Evolutionary conservation across 2,329 filamentous ascomycete species (phyloP).

Genomic region (Claviceps sp.): DNA sequence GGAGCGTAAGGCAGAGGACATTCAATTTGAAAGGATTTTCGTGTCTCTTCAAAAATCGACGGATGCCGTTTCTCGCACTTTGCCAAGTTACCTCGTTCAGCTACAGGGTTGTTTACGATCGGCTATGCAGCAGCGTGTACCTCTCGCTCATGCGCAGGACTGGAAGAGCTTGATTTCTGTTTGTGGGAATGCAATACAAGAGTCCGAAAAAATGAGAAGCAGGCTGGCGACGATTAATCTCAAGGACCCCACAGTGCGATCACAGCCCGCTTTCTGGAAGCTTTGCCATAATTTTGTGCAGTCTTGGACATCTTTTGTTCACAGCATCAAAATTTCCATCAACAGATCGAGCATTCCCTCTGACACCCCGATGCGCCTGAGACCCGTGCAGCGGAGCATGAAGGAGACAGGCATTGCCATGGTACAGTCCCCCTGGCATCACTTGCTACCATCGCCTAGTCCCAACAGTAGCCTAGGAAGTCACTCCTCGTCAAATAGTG

Average conservation of each 20-base stretch:
- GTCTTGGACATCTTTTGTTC: slow-evolving; percentile 54
- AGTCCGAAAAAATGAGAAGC: too few relatives aligned
- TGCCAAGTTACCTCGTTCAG: slow-evolving; percentile 57
- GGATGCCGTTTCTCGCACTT: slow-evolving; percentile 55
- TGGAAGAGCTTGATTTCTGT: slow-evolving; percentile 61
- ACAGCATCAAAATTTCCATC: slow-evolving; percentile 42
- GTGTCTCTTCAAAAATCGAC: slow-evolving; percentile 60
- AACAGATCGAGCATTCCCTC: slow-evolving; percentile 39
- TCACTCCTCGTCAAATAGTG: slow-evolving; percentile 13
- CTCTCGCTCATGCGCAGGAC: slow-evolving; percentile 46
- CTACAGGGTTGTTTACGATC: slow-evolving; percentile 50
- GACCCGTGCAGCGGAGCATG: slow-evolving; percentile 69
- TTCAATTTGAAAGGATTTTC: slow-evolving; percentile 71
- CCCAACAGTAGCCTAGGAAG: slow-evolving; percentile 9
- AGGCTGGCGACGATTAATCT: slow-evolving; percentile 70
- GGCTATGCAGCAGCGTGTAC: slow-evolving; percentile 45
- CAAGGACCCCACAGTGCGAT: slow-evolving; percentile 66
- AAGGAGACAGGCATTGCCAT: slow-evolving; percentile 70
- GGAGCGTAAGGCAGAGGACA: slow-evolving; percentile 64
- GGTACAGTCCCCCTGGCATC: slow-evolving; percentile 43
- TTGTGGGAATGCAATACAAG: slow-evolving; percentile 53
- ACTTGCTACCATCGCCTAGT: slow-evolving; percentile 20
- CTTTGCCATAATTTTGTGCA: slow-evolving; percentile 64
- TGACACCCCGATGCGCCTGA: slow-evolving; percentile 61
- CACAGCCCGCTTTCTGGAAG: slow-evolving; percentile 47